These are phyloP conservation scores for Aureobasidium vineae DNA, from an alignment of 2,329 filamentous ascomycete species.

Conservation along the genomic window DNA sequence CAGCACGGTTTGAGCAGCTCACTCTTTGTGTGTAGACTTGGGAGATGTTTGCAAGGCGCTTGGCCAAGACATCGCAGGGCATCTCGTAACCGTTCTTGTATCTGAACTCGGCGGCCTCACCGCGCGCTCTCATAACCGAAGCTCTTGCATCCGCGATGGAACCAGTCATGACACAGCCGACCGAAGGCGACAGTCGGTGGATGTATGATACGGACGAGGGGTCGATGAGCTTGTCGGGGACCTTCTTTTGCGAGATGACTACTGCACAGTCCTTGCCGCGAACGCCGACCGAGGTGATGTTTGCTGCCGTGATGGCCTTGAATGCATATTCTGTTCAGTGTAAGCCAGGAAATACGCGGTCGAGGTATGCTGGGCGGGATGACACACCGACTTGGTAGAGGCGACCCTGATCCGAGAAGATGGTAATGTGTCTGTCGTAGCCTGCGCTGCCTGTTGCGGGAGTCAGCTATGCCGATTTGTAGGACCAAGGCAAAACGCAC, in stretches of 20 bases:
- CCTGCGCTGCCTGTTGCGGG: constrained; percentile 67
- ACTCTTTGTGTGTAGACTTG: constrained; percentile 99
- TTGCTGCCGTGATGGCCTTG: constrained; percentile 98
- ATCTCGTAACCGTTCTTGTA: constrained; percentile 99
- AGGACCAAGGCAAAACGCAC: not conserved
- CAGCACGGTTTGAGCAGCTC: constrained; percentile 37
- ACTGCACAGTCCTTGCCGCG: constrained; percentile 97
- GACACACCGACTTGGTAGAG: constrained; percentile 98
- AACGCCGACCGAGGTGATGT: constrained; percentile 97
- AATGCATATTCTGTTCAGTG: constrained; percentile 90
- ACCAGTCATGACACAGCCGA: constrained; percentile 97
- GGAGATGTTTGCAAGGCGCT: constrained; percentile 97
- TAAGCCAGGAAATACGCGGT: constrained; percentile 21
- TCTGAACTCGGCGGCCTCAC: constrained; percentile 94
- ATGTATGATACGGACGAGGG: constrained; percentile 95
- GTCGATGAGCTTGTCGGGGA: constrained; percentile 98
- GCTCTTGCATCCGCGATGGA: constrained; percentile 97
- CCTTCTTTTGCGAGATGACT: constrained; percentile 98
- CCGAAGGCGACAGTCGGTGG: constrained; percentile 92
- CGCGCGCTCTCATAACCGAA: constrained; percentile 86
- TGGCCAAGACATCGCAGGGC: constrained; percentile 95
- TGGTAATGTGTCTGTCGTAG: constrained; percentile 98
- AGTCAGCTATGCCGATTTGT: not conserved
- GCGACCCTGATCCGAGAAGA: constrained; percentile 98
- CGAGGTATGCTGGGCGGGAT: not conserved